Conservation (phyloP, 768 basidiomycete species). For the Tulasnella sp. region DNA sequence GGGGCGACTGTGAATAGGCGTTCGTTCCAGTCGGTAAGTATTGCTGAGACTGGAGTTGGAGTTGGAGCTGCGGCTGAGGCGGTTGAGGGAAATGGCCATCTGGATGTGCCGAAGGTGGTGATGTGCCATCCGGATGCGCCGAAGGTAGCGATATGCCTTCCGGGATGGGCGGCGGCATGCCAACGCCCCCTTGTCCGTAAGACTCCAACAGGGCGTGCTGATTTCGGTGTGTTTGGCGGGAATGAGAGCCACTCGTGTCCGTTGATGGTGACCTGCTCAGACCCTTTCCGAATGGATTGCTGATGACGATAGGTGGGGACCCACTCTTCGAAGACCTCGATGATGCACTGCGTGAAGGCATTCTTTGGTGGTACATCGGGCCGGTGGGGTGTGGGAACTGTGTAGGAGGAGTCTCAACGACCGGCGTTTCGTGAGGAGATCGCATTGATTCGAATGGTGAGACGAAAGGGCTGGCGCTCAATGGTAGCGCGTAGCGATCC, state of each 20-base stretch:
- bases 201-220: conserved; percentile 11
- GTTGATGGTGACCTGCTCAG: conserved; percentile 2
- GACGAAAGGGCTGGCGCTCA: conserved; percentile 4
- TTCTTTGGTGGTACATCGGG: neutral
- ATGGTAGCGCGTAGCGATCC: neutral
- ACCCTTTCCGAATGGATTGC: neutral
- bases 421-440: neutral
- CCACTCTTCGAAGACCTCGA: neutral
- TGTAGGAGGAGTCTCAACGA: neutral
- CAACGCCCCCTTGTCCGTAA: neutral
- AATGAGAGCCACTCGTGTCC: neutral
- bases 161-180: neutral
- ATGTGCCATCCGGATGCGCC: neutral
- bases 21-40: neutral
- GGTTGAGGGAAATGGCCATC: neutral
- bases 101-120: neutral
- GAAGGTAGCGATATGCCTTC: neutral
- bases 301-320: neutral
- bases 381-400: neutral
- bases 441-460: conserved; percentile 5
- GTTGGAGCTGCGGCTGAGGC: neutral
- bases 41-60: neutral
- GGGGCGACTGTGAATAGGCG: neutral
- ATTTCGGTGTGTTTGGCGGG: neutral
- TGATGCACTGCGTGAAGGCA: too few relatives aligned